These are phyloP conservation scores for Wickerhamomyces xylosicus DNA, from an alignment of 805 yeast genomes.

Conservation along the genomic window DNA sequence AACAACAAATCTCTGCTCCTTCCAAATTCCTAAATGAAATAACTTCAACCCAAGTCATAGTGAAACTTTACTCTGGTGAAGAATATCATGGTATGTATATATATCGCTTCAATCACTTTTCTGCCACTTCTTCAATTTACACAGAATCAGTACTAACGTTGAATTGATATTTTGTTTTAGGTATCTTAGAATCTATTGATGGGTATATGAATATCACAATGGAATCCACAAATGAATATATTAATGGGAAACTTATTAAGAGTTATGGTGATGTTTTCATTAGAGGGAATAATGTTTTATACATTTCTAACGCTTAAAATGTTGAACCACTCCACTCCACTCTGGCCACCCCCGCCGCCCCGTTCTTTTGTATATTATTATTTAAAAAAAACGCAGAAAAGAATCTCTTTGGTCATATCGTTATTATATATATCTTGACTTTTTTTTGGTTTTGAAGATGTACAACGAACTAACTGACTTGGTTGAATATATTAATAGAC, in stretches of 20 bases:
- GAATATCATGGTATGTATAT: conserved; percentile 57
- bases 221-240: conserved; percentile 62
- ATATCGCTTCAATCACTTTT: neutral
- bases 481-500: too few relatives aligned
- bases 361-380: too few relatives aligned
- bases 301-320: neutral
- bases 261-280: conserved; percentile 72
- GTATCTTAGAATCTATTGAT: conserved; percentile 76
- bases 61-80: conserved; percentile 79
- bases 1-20: conserved; percentile 35
- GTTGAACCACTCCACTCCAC: too few relatives aligned
- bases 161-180: conserved; percentile 11
- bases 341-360: too few relatives aligned
- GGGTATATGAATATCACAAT: conserved; percentile 95
- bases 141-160: neutral
- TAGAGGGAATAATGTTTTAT: conserved; percentile 70
- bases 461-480: too few relatives aligned
- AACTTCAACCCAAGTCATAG: conserved; percentile 70
- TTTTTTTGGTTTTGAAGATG: too few relatives aligned
- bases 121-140: neutral
- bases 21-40: conserved; percentile 73
- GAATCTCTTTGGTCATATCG: too few relatives aligned
- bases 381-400: too few relatives aligned
- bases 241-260: conserved; percentile 36
- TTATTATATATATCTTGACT: too few relatives aligned